Percentiles rank a stretch among this genome's conserved stretches.
Conservation (phyloP, 805 yeast genomes). For the Kurtzmaniella cleridarum region DNA sequence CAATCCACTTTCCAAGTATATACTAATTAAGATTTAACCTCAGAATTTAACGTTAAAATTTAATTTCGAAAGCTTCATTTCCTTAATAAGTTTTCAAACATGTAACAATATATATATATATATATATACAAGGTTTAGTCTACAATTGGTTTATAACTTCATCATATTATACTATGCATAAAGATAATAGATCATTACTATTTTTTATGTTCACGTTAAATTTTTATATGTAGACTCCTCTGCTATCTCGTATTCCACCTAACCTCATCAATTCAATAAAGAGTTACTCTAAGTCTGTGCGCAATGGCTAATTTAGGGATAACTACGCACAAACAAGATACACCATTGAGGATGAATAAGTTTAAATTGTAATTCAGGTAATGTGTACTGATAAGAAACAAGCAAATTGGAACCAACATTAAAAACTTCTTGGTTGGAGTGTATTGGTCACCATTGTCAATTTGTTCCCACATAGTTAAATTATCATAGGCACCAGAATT, state of each 20-base stretch:
- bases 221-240: too few species aligned
- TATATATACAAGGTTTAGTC: too few species aligned
- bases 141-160: too few species aligned
- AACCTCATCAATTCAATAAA: conserved; percentile 16
- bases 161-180: too few species aligned
- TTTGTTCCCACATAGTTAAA: conserved; percentile 98
- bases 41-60: too few species aligned
- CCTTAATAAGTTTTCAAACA: too few species aligned
- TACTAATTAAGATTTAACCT: too few species aligned
- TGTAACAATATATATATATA: too few species aligned
- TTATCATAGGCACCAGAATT: conserved; percentile 95
- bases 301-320: conserved; percentile 85
- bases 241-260: background rate
- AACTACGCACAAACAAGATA: conserved; percentile 80
- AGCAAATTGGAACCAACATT: conserved; percentile 84
- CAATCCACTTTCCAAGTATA: too few species aligned
- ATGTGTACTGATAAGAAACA: conserved; percentile 84
- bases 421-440: conserved; percentile 94
- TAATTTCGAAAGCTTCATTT: too few species aligned
- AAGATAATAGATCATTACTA: too few species aligned
- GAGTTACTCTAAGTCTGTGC: conserved; percentile 70
- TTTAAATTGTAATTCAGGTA: conserved; percentile 80
- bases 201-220: too few species aligned
- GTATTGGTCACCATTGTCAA: conserved; percentile 91
- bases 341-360: conserved; percentile 71